Evolutionary conservation across 2,329 filamentous ascomycete genomes (phyloP), one percentile per base, ranked within the genome.

Genomic region (Trichoderma sp.): DNA sequence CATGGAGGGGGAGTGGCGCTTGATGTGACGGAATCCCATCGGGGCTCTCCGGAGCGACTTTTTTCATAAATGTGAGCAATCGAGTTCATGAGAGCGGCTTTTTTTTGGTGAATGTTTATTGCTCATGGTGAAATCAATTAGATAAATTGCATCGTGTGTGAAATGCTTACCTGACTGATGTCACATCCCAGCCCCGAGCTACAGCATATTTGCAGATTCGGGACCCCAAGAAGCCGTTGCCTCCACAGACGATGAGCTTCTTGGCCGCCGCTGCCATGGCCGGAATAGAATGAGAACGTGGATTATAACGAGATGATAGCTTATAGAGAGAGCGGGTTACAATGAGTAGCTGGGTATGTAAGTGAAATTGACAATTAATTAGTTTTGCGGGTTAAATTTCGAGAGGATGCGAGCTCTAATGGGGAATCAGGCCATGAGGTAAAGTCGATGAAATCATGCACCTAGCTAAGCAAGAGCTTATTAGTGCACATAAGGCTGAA

Each of bases 151-250:
- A 61, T 77, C 6, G n/a, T 9, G 1, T 36, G 39, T 30, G 15
- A 17, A 50, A 13, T 23, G 11, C 36, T 72, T 89, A 95, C 94
- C 94, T 97, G 77, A 99, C 90, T 6, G 95, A 98, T 26, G 91
- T 95, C 62, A 98, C 95, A 71, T 94, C 89, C 95, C 95, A 98
- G 70, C 94, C 94, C 79, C 94, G 87, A 59, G 91, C 88, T 65
- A 94, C 91, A 58, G 94, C 96, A 68, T 93, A 91, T 85, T 94
- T 96, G 85, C 96, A 98, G 83, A 99, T 97, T 70, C 95, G 88
- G 28, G 86, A 88, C 82, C 94, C 94, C 30, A 99, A 83, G 80
- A 98, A 99, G 39, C 96, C 95, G 81, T 93, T 98, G 72, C 95
- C 95, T 76, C 96, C 96, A 75, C 93, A 97, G 69, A 99, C 94